Base-by-base conservation (phyloP, 305 asterid species). In the Fraxinus platypoda region DNA sequence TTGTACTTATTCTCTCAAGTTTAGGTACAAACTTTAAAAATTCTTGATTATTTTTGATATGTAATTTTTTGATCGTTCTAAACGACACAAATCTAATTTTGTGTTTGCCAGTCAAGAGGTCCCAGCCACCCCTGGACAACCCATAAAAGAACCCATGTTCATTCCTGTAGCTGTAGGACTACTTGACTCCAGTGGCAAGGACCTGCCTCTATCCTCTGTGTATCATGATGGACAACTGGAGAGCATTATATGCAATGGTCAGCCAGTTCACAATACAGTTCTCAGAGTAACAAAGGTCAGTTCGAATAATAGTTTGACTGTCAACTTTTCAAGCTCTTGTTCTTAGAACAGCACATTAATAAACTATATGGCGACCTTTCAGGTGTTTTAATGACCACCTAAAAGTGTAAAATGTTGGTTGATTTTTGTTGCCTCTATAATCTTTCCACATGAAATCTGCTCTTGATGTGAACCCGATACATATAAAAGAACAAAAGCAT, bases 61-160 rank as follows among this genome's bases (percentile, higher is more conserved):
- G 37, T 76, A 26, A 12, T 78, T 70, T 80, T 38, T 23, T 54
- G 83, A 74, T 64, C 21, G 19, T 4, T 72, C 75, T 19, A 76
- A 82, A 17, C 77, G 30, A 72, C 77, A 31, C 72, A 19, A 52
- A 77, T 41, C 43, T 71, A 43, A 72, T 83, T 72, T 80, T 30
- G 15, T 31, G 43, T 77, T 79, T 77, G 68, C 73, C 97, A 96
- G 98, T 88, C 99, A 96, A 91, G 98, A 92, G 90, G 90, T 96
- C 70, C 98, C 98, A n/a, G 86, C 98, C 15, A 93, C 98, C 38
- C 97, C 98, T 0, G 98, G 98, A 33, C 99, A 94, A 88, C 88
- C 94, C 9, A 74, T 83, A 34, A 96, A 96, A 88, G 98, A 96
- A 79, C 91, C 98, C 79, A 92, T 94, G 97, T 93, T 96, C 81